Conservation (phyloP, 441 rosid genomes). For the Geranium incanum region DNA sequence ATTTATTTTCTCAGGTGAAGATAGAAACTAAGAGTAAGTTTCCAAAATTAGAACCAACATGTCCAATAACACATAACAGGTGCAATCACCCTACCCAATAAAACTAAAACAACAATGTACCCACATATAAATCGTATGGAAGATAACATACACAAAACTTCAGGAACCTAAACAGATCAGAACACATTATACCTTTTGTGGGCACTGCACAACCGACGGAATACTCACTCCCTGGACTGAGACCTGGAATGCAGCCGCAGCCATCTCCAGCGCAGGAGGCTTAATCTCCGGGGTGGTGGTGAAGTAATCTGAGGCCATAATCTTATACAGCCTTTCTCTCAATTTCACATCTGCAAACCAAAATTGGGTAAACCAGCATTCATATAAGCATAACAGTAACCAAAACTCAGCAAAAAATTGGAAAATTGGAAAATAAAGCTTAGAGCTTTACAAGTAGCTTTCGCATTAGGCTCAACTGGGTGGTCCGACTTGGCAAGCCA, state of each 20-base stretch:
- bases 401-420: background rate
- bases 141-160: constrained; percentile 6
- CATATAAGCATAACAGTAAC: background rate
- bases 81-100: background rate
- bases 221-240: constrained; percentile 36
- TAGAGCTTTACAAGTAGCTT: constrained; percentile 47
- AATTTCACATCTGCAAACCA: constrained; percentile 47
- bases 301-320: constrained; percentile 73
- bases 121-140: background rate
- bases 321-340: constrained; percentile 65
- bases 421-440: background rate
- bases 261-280: constrained; percentile 56
- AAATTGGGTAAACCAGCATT: background rate
- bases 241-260: constrained; percentile 58
- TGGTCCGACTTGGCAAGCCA: constrained; percentile 62
- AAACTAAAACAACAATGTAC: background rate
- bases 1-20: background rate
- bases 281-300: constrained; percentile 72
- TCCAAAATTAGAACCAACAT: too few relatives aligned
- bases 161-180: background rate
- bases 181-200: constrained; percentile 35
- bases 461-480: constrained; percentile 42
- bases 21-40: background rate
- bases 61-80: background rate
- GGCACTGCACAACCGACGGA: constrained; percentile 25